Evolutionary conservation across 176 grass and related monocot genomes (phyloP).

Genomic region (Echinochloa phyllopogon): DNA sequence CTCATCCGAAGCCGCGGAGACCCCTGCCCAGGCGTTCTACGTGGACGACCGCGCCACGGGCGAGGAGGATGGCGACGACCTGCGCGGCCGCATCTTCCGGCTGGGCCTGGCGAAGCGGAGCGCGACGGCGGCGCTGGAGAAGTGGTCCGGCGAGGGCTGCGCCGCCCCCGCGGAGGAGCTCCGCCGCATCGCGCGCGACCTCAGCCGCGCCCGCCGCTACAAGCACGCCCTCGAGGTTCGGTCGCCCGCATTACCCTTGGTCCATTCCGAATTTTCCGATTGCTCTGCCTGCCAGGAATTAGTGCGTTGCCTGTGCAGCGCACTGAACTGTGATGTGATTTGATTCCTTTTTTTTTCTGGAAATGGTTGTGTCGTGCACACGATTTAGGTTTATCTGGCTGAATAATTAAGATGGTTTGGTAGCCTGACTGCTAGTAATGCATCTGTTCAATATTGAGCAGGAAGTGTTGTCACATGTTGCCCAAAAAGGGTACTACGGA

Average conservation of each 20-base stretch:
- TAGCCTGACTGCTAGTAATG: neutral
- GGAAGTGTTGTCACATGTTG: neutral
- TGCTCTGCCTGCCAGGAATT: neutral
- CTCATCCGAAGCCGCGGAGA: slow-evolving; percentile 23
- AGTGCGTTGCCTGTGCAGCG: neutral
- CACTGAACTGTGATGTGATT: neutral
- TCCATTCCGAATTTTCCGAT: neutral
- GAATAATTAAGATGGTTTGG: neutral
- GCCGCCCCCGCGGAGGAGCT: slow-evolving; percentile 50
- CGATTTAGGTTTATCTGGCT: neutral
- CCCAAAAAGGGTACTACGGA: neutral
- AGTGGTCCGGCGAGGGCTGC: slow-evolving; percentile 69
- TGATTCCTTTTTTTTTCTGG: neutral
- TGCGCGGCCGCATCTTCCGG: slow-evolving; percentile 66
- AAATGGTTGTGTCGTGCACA: slow-evolving; percentile 21
- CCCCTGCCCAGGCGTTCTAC: neutral
- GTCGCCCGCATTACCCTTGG: neutral
- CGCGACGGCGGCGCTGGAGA: slow-evolving; percentile 69
- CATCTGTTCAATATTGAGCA: neutral
- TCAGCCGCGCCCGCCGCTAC: slow-evolving; percentile 63
- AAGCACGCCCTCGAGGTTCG: slow-evolving; percentile 93
- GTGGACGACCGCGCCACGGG: slow-evolving; percentile 1
- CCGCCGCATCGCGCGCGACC: slow-evolving; percentile 65
- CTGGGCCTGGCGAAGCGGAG: slow-evolving; percentile 80
- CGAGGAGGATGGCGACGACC: slow-evolving; percentile 50